Evolutionary conservation across 371 early-diverging fungal species (phyloP).

Genomic region (Mucor saturninus): DNA sequence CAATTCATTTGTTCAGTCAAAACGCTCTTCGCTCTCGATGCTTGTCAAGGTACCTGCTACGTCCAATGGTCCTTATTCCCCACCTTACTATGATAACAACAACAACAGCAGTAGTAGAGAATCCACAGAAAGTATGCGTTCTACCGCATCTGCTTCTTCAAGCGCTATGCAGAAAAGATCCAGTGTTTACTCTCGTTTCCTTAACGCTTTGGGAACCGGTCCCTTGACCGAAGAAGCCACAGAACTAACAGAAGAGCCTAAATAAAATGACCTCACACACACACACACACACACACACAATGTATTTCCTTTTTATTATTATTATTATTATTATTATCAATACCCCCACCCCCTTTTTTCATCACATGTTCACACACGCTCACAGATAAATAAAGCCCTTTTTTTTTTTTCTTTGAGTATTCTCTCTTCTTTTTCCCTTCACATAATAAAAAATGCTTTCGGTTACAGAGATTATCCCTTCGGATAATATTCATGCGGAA

Average conservation of each 20-base stretch:
- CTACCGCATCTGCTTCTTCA: conserved; percentile 27
- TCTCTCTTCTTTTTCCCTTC: not conserved
- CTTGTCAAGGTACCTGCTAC: conserved; percentile 14
- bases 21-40: conserved; percentile 42
- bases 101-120: conserved; percentile 10
- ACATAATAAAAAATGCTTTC: conserved; percentile 3
- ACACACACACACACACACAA: not conserved
- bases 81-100: conserved; percentile 15
- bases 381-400: not conserved
- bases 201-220: conserved; percentile 29
- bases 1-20: conserved; percentile 27
- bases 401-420: conserved; percentile 2
- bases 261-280: not conserved
- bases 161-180: conserved; percentile 36
- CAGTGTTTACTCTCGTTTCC: conserved; percentile 48
- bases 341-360: not conserved
- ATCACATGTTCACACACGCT: not conserved
- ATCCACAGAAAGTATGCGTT: conserved; percentile 44
- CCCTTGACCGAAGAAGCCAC: conserved; percentile 22
- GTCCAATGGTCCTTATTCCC: conserved; percentile 28
- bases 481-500: conserved; percentile 21
- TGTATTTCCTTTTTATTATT: conserved; percentile 10
- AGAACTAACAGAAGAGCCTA: conserved; percentile 11
- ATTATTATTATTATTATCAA: conserved; percentile 7
- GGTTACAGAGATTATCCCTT: conserved; percentile 1